phyloP scores from a whole-genome alignment of 768 basidiomycete genomes.

The Bullera alba region DNA sequence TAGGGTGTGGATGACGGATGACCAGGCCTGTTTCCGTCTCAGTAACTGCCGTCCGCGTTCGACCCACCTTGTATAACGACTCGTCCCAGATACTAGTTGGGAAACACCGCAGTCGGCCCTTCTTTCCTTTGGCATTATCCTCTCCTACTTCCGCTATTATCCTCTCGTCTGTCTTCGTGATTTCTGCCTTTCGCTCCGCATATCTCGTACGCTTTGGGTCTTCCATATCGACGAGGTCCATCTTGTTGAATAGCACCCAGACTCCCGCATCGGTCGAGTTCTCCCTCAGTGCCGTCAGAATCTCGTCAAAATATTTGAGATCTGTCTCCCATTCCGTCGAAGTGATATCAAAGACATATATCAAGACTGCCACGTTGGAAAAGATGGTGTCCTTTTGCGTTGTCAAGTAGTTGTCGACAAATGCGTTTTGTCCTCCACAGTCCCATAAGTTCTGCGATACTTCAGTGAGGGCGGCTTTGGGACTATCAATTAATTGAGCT shows the following conservation, averaged over 20 bases:
- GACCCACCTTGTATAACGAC: slow-evolving; percentile 76
- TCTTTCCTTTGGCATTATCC: slow-evolving; percentile 1
- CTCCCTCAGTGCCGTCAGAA: slow-evolving; percentile 66
- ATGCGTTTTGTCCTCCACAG: slow-evolving; percentile 95
- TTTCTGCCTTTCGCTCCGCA: slow-evolving; percentile 65
- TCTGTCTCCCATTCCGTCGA: slow-evolving; percentile 74
- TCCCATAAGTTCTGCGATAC: slow-evolving; percentile 73
- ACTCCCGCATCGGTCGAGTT: slow-evolving; percentile 59
- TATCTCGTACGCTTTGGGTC: slow-evolving; percentile 56
- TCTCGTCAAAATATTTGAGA: slow-evolving; percentile 84
- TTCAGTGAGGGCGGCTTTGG: neutral
- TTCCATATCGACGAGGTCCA: slow-evolving; percentile 68
- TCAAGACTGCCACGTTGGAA: slow-evolving; percentile 90
- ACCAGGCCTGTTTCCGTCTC: slow-evolving; percentile 71
- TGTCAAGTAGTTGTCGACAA: slow-evolving; percentile 94
- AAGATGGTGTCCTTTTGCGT: slow-evolving; percentile 91
- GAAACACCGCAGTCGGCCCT: slow-evolving; percentile 61
- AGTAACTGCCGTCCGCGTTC: neutral
- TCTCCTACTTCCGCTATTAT: slow-evolving; percentile 39
- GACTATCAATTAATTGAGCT: slow-evolving; percentile 1
- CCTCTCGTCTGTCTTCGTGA: slow-evolving; percentile 56
- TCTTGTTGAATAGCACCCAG: slow-evolving; percentile 92
- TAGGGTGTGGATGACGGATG: slow-evolving; percentile 88
- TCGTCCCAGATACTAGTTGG: slow-evolving; percentile 97
- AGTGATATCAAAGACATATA: slow-evolving; percentile 97